A percentile compares a stretch with the other conserved stretches of the same genome.
Evolutionary conservation across 768 basidiomycete species (phyloP).

Genomic region (Auriscalpium microsporum): DNA sequence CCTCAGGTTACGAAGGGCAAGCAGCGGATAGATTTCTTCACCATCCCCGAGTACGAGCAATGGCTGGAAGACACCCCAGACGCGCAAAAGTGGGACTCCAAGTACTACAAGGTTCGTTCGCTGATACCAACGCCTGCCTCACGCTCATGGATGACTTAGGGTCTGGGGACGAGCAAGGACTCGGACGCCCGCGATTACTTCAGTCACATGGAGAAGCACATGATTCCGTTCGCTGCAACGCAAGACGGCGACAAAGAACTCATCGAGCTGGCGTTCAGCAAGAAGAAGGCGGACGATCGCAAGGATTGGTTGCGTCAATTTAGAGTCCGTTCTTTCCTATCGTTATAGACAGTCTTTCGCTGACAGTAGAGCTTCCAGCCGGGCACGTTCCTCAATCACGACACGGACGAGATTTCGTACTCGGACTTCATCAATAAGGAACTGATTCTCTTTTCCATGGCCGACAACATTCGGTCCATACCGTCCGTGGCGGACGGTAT

Average conservation of each 20-base stretch:
- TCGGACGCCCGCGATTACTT: slow-evolving; percentile 92
- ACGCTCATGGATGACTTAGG: slow-evolving; percentile 38
- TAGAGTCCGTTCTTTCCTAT: slow-evolving; percentile 41
- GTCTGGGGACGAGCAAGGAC: slow-evolving; percentile 90
- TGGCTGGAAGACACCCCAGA: slow-evolving; percentile 79
- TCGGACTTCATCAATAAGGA: slow-evolving; percentile 98
- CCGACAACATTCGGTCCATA: slow-evolving; percentile 96
- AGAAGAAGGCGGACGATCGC: slow-evolving; percentile 97
- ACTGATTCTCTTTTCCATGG: slow-evolving; percentile 97
- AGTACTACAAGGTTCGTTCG: slow-evolving; percentile 90
- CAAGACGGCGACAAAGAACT: slow-evolving; percentile 78
- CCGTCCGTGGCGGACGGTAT: slow-evolving; percentile 90
- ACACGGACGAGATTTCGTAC: slow-evolving; percentile 75
- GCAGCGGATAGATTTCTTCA: slow-evolving; percentile 83
- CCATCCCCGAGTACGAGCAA: slow-evolving; percentile 91
- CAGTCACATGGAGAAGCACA: slow-evolving; percentile 83
- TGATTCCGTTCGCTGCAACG: slow-evolving; percentile 82
- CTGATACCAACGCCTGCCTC: slow-evolving; percentile 1
- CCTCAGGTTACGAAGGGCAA: slow-evolving; percentile 69
- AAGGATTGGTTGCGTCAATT: slow-evolving; percentile 97
- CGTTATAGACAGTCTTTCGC: background rate
- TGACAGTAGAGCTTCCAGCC: slow-evolving; percentile 40
- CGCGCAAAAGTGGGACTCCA: slow-evolving; percentile 77
- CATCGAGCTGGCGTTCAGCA: slow-evolving; percentile 98
- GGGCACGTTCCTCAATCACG: slow-evolving; percentile 90